Conservation (phyloP, 164 flowering plant genomes). For the Umbilicus rupestris region DNA sequence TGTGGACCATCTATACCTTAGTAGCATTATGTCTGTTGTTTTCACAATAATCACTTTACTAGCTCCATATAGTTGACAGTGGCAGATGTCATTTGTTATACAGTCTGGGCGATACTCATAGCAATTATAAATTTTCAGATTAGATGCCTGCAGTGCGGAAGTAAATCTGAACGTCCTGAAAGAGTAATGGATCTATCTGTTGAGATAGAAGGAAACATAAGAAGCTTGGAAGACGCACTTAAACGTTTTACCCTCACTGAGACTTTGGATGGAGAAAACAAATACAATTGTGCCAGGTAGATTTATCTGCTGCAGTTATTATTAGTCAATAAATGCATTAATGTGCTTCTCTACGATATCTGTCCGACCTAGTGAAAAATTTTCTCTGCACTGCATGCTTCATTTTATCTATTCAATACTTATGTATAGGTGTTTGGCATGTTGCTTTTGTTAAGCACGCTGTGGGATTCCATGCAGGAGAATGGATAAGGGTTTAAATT, state of each 20-base stretch:
- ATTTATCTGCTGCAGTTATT: background rate
- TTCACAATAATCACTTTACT: background rate
- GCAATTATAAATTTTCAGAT: constrained; percentile 34
- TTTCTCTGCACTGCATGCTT: too few relatives aligned
- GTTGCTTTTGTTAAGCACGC: too few relatives aligned
- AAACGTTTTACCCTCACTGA: constrained; percentile 60
- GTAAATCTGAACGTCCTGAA: constrained; percentile 66
- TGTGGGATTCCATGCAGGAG: too few relatives aligned
- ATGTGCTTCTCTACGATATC: background rate
- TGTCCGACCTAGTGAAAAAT: background rate
- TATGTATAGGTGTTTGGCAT: too few relatives aligned
- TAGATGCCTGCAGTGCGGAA: constrained; percentile 71
- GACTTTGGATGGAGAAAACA: constrained; percentile 85
- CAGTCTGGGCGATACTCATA: background rate
- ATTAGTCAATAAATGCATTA: background rate
- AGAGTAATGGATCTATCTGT: constrained; percentile 93
- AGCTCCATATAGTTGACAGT: background rate
- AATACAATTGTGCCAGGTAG: constrained; percentile 81
- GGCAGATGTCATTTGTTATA: background rate
- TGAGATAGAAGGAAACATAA: constrained; percentile 78
- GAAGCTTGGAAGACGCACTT: constrained; percentile 78
- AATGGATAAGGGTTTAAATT: too few relatives aligned
- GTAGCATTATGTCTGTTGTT: background rate
- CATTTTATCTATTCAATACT: too few relatives aligned
- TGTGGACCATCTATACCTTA: background rate